These are phyloP conservation scores for Astrocystis sublimbata DNA, from an alignment of 495 filamentous ascomycete species.

Conservation along the genomic window DNA sequence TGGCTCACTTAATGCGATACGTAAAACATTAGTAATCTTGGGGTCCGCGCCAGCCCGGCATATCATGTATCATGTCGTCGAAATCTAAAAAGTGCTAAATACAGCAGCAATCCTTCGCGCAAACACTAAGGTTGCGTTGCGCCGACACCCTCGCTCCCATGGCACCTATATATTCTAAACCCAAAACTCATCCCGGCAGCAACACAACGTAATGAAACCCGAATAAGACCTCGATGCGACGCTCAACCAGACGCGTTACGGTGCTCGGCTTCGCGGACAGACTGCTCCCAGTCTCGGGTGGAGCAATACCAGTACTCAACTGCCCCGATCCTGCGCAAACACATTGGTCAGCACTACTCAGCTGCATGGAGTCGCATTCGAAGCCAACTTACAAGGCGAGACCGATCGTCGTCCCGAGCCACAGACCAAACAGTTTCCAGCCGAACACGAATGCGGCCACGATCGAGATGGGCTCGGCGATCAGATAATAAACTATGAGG, in stretches of 20 bases:
- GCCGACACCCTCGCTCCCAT: background rate
- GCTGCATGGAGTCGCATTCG: background rate
- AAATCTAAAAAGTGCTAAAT: background rate
- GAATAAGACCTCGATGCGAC: background rate
- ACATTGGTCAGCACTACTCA: conserved; percentile 20
- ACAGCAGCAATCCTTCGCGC: conserved; percentile 8
- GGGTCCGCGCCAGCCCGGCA: background rate
- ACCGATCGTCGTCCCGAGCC: conserved; percentile 76
- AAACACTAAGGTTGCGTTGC: conserved; percentile 10
- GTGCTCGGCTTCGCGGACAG: conserved; percentile 68
- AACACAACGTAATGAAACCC: background rate
- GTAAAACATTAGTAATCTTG: background rate
- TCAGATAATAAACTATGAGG: conserved; percentile 77
- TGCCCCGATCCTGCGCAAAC: conserved; percentile 53
- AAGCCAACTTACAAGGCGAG: conserved; percentile 52
- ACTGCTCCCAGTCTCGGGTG: conserved; percentile 68
- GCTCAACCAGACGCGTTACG: conserved; percentile 63
- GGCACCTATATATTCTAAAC: background rate
- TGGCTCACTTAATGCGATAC: background rate
- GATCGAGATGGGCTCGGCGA: conserved; percentile 84
- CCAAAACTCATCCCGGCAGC: background rate
- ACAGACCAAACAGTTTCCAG: conserved; percentile 76
- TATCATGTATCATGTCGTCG: background rate
- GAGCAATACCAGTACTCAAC: conserved; percentile 69
- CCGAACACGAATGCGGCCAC: conserved; percentile 68